Evolutionary conservation across 2,329 filamentous ascomycete species (phyloP).

Genomic region (Periconia digitata): DNA sequence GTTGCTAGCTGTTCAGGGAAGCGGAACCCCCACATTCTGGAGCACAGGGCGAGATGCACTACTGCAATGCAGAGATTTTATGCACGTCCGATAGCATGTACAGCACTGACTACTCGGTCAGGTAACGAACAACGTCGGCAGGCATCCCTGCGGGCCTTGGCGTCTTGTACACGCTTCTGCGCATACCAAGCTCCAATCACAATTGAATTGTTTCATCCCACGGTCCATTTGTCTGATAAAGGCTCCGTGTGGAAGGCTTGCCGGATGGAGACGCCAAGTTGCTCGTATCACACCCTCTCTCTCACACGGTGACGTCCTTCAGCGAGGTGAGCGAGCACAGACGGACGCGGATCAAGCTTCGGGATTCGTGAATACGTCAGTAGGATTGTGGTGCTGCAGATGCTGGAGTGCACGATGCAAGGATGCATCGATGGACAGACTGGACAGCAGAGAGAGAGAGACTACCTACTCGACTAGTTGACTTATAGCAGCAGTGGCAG

Average conservation of each 20-base stretch:
- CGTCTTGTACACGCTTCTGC: background rate
- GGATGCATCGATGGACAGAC: background rate
- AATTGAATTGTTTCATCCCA: background rate
- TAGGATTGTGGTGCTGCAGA: too few species aligned
- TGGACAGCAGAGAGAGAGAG: background rate
- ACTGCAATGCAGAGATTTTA: constrained; percentile 14
- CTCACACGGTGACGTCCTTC: background rate
- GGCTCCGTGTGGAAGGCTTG: background rate
- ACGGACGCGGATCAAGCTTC: background rate
- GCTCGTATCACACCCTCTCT: background rate
- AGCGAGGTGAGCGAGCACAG: background rate
- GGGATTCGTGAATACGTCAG: too few species aligned
- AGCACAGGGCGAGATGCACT: too few species aligned
- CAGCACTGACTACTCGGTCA: too few species aligned
- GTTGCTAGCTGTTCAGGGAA: too few species aligned
- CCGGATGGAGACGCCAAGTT: constrained; percentile 2
- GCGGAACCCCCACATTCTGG: constrained; percentile 9
- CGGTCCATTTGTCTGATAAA: background rate
- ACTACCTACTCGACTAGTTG: too few species aligned
- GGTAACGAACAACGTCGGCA: too few species aligned
- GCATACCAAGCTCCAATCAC: background rate
- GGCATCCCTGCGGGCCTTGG: constrained; percentile 14
- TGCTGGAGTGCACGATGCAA: background rate
- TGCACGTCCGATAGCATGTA: constrained; percentile 8
- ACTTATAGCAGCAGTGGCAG: too few species aligned